phyloP scores from a whole-genome alignment of 2,329 filamentous ascomycete genomes.

The Trichoderma harzianum region DNA sequence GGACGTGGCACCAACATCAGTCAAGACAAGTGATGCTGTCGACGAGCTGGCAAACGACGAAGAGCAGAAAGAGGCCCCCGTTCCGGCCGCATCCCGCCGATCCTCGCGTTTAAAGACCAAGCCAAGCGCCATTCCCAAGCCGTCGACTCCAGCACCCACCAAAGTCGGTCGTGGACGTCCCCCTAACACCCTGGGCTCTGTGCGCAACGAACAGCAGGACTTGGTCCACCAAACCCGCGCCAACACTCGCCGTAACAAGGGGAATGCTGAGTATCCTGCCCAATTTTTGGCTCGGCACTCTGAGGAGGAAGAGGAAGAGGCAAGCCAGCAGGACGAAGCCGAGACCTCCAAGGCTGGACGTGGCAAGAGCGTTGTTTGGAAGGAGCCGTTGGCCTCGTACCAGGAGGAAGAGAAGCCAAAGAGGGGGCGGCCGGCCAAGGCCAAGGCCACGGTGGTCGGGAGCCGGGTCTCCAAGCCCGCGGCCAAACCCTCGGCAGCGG shows the following conservation, averaged over 20 bases:
- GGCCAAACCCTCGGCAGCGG: constrained; percentile 13
- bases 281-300: constrained; percentile 33
- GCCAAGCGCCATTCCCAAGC: constrained; percentile 26
- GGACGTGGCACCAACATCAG: constrained; percentile 2
- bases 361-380: constrained; percentile 35
- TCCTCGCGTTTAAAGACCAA: constrained; percentile 34
- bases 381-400: constrained; percentile 30
- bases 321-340: constrained; percentile 19
- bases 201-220: constrained; percentile 33
- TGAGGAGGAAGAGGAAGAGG: constrained; percentile 25
- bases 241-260: constrained; percentile 37
- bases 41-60: constrained; percentile 19
- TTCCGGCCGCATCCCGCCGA: constrained; percentile 25
- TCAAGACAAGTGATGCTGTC: not conserved
- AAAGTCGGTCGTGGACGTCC: constrained; percentile 28
- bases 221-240: constrained; percentile 32
- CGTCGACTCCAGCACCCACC: constrained; percentile 35
- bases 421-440: constrained; percentile 25
- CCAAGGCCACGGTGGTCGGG: constrained; percentile 16
- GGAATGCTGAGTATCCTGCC: constrained; percentile 34
- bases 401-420: constrained; percentile 29
- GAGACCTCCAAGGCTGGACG: constrained; percentile 21
- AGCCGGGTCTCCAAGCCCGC: constrained; percentile 32
- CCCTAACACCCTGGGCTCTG: constrained; percentile 23
- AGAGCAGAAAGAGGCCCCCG: constrained; percentile 21